Percentiles rank a stretch among this genome's conserved stretches.
Conservation (phyloP, 2,329 filamentous ascomycete species). For the Ophiostoma angusticollis region DNA sequence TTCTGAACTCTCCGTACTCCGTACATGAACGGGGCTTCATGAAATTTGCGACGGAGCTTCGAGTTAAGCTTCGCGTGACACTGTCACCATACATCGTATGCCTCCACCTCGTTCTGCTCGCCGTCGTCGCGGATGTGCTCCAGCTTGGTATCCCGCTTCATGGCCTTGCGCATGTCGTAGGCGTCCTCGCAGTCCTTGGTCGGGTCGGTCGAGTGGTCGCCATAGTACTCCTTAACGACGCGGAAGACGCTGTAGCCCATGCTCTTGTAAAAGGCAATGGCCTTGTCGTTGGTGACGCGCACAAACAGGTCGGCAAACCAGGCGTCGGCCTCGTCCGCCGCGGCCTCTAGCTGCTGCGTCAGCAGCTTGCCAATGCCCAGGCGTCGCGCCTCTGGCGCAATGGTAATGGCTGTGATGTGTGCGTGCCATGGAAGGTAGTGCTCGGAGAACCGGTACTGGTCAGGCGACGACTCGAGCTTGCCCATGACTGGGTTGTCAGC, state of each 20-base stretch:
- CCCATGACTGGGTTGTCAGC: constrained; percentile 63
- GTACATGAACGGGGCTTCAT: no score
- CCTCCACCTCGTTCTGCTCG: constrained; percentile 62
- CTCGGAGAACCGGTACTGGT: constrained; percentile 59
- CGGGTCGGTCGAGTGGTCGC: constrained; percentile 60
- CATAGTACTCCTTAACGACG: constrained; percentile 84
- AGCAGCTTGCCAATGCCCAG: constrained; percentile 78
- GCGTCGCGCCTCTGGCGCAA: constrained; percentile 73
- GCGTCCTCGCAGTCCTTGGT: constrained; percentile 65
- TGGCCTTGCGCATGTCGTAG: constrained; percentile 91
- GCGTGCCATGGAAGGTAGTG: constrained; percentile 99
- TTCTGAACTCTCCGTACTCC: no score
- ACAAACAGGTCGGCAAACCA: constrained; percentile 98
- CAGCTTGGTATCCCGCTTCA: constrained; percentile 63
- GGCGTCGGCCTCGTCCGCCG: constrained; percentile 66
- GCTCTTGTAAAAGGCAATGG: constrained; percentile 76
- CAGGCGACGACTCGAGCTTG: constrained; percentile 80
- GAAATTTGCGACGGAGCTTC: no score
- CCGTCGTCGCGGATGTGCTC: constrained; percentile 73
- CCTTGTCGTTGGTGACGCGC: constrained; percentile 72
- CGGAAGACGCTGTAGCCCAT: constrained; percentile 90
- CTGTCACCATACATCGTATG: constrained; percentile 88
- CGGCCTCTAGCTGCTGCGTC: constrained; percentile 67
- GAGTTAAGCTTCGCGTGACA: no score
- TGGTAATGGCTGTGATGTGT: constrained; percentile 90